phyloP scores from a whole-genome alignment of 208 protist species.

The Trypanosoma platydactyli region DNA sequence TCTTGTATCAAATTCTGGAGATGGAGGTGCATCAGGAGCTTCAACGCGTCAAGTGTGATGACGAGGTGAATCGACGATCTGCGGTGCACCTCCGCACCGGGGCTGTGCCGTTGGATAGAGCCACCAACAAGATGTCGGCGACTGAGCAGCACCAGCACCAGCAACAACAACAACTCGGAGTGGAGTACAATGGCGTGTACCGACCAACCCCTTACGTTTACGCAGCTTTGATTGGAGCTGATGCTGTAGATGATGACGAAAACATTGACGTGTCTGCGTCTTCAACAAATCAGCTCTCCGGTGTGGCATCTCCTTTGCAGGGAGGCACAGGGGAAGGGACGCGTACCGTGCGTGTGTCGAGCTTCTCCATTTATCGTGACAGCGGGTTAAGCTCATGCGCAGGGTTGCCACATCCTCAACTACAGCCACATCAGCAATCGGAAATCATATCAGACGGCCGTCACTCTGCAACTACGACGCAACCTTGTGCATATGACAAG shows the following conservation, averaged over 20 bases:
- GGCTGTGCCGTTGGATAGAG: slow-evolving; percentile 25
- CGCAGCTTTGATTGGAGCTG: not conserved
- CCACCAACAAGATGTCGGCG: not conserved
- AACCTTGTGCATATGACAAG: not conserved
- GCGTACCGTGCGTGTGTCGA: slow-evolving; percentile 35
- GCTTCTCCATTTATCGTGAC: slow-evolving; percentile 79
- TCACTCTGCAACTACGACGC: slow-evolving; percentile 2
- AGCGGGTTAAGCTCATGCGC: slow-evolving; percentile 27
- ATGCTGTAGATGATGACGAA: slow-evolving; percentile 4
- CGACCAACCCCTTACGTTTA: slow-evolving; percentile 8
- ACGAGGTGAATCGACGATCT: slow-evolving; percentile 38
- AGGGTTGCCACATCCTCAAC: slow-evolving; percentile 6
- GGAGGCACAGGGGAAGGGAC: not conserved
- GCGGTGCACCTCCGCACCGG: slow-evolving; percentile 74
- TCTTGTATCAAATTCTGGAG: slow-evolving; percentile 79
- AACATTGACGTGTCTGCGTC: slow-evolving; percentile 43
- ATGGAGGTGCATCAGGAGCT: slow-evolving; percentile 68
- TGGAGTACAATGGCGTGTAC: not conserved
- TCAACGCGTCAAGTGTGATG: slow-evolving; percentile 41
- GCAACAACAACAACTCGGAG: slow-evolving; percentile 11
- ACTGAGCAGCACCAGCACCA: not conserved
- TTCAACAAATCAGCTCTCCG: slow-evolving; percentile 22
- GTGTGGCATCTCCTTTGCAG: slow-evolving; percentile 32
- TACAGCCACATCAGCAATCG: slow-evolving; percentile 2
- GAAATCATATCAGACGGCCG: slow-evolving; percentile 12